Evolutionary conservation across 139 green algal species (phyloP), one percentile per base, ranked within the genome.

Genomic region (Ettlia oleoabundans): DNA sequence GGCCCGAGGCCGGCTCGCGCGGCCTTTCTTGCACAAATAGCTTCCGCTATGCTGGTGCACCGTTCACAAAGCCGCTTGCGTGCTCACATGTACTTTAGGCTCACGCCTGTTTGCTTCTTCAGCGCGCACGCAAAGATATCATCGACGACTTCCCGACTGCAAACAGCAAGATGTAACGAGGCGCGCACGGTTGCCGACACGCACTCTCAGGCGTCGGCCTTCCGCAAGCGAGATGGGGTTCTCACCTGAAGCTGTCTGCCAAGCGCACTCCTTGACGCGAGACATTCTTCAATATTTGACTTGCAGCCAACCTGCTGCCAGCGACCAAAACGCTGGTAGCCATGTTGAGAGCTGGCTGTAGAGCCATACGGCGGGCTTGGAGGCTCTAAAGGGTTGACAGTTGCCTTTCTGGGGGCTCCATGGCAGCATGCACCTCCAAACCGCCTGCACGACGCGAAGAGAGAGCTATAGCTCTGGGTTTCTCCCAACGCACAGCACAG

Each of bases 81-180:
- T 64, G 13, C 85, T 76, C 61, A 89, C 88, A 92, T 93, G 81
- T 92, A 98, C 81, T 98, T 98, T 15, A 99, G 85, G 75, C 85
- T 95, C 43, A 99, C 97, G 52, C 97, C 97, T 15, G 96, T 99
- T 82, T 99, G 97, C 88, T 96, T 98, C 84, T 96, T 96, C 1
- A 98, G 87, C 0, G 94, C 93, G 47, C 90, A 96, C 8, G 85
- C 86, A 78, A 98, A 98, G 64, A 99, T 95, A 73, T 98, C 95
- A 35, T 98, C 92, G 42, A 98, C 93, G 1, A 98, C 65, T n/a
- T 70, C 35, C 66, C 80, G 80, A 51, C 26, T 75, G 67, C 67
- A 53, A 28, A n/a, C n/a, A n/a, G n/a, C n/a, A n/a, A n/a, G n/a
- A n/a, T n/a, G n/a, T n/a, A n/a, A n/a, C n/a, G n/a, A n/a, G n/a